A percentile compares a stretch with the other conserved stretches of the same genome.
phyloP scores from a whole-genome alignment of 140 eudicot genomes.

The Erigeron philadelphicus region DNA sequence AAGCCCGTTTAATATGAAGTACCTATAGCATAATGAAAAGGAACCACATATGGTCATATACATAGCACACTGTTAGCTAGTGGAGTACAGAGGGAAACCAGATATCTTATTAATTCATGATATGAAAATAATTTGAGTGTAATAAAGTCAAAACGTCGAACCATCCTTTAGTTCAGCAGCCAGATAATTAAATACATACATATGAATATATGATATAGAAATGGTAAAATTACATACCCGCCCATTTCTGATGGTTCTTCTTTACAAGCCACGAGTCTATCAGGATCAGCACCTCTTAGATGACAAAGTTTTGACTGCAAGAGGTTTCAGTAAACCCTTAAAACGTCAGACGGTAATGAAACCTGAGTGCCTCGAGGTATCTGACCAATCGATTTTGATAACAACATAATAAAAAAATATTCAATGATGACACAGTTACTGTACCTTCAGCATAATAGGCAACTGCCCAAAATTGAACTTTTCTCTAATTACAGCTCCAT shows the following conservation, averaged over 20 bases:
- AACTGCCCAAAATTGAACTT: conserved; percentile 59
- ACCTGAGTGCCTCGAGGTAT: background rate
- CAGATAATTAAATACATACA: background rate
- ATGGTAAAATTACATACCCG: conserved; percentile 53
- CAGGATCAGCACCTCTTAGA: conserved; percentile 50
- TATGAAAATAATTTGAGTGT: conserved; percentile 3
- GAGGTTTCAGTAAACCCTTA: conserved; percentile 12
- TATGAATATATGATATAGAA: background rate
- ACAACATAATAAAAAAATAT: background rate
- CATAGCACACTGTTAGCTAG: background rate
- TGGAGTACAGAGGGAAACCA: background rate
- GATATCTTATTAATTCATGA: background rate
- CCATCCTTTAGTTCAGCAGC: background rate
- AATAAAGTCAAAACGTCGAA: background rate
- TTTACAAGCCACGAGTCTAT: conserved; percentile 45
- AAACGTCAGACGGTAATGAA: background rate
- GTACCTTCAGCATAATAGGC: conserved; percentile 85
- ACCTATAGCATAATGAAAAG: conserved; percentile 35
- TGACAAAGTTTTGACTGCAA: conserved; percentile 80
- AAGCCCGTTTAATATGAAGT: conserved; percentile 82
- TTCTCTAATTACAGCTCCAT: conserved; percentile 45
- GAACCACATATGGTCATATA: background rate
- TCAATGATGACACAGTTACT: conserved; percentile 15
- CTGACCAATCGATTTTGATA: background rate
- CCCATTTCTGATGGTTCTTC: conserved; percentile 96